These are phyloP conservation scores for Paramarasmius palmivorus DNA, from an alignment of 1,284 basidiomycete genomes.

Conservation along the genomic window DNA sequence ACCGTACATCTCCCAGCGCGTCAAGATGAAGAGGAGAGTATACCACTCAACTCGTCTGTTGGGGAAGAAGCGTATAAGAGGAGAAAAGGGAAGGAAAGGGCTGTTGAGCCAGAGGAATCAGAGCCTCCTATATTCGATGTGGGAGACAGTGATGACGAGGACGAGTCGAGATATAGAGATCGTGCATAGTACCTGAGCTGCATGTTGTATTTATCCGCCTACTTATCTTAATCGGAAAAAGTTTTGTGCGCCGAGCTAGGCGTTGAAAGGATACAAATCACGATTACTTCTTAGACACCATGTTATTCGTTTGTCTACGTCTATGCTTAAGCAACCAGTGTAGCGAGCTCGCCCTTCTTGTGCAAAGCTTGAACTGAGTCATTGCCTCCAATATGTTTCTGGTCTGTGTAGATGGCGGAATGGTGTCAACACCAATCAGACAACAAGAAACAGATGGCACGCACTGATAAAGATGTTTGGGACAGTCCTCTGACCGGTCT, in stretches of 20 bases:
- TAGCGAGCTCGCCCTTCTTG: conserved; percentile 32
- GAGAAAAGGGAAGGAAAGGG: conserved; percentile 44
- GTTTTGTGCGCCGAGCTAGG: too few species aligned
- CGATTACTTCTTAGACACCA: too few species aligned
- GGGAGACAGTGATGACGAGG: conserved; percentile 42
- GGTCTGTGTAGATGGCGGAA: conserved; percentile 33
- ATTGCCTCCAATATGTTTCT: conserved; percentile 60
- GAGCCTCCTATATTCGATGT: conserved; percentile 47
- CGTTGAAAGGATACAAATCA: too few species aligned
- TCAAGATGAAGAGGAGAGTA: conserved; percentile 41
- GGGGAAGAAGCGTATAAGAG: conserved; percentile 20
- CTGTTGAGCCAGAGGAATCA: conserved; percentile 26
- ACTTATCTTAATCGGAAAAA: too few species aligned
- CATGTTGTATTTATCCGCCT: neutral
- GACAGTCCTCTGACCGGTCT: conserved; percentile 64
- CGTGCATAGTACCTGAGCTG: neutral
- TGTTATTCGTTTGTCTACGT: neutral
- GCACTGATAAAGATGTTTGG: conserved; percentile 71
- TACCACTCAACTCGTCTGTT: conserved; percentile 38
- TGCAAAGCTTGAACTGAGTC: conserved; percentile 39
- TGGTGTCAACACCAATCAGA: neutral
- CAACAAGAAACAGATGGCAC: conserved; percentile 25
- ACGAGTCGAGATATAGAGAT: conserved; percentile 33
- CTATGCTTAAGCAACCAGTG: conserved; percentile 25
- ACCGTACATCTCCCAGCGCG: conserved; percentile 39